Percentiles rank a stretch among this genome's conserved stretches.
Conservation (phyloP, 208 protist genomes). For the Leishmania aethiopica region DNA sequence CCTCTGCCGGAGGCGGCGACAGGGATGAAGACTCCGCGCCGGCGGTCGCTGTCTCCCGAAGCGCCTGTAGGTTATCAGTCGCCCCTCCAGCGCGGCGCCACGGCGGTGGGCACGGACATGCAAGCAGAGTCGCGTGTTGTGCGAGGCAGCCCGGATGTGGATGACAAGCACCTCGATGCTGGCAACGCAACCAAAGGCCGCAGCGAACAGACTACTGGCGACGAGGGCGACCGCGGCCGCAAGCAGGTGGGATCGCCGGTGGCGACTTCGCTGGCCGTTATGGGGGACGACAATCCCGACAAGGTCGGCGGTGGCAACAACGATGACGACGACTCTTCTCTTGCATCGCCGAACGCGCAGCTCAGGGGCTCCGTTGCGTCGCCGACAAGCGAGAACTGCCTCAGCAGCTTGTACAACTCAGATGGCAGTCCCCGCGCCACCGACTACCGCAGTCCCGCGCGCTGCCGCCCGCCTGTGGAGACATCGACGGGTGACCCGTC, state of each 20-base stretch:
- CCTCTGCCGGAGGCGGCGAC: neutral
- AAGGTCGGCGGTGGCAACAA: no score
- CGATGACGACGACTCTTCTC: neutral
- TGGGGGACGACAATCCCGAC: neutral
- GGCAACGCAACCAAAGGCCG: no score
- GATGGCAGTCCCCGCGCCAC: conserved; percentile 23
- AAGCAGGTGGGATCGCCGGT: neutral
- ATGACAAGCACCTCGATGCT: neutral
- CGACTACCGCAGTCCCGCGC: conserved; percentile 33
- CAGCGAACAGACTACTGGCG: neutral
- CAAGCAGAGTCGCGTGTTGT: no score
- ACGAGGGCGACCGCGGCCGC: neutral
- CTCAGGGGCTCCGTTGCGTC: neutral
- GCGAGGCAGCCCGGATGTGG: neutral
- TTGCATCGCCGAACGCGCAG: neutral
- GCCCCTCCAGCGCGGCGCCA: conserved; percentile 22
- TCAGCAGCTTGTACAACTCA: neutral
- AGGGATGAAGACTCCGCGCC: neutral
- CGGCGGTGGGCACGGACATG: neutral
- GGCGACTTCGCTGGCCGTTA: neutral
- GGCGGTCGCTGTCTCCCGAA: neutral
- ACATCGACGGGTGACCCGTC: conserved; percentile 14
- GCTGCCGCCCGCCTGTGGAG: conserved; percentile 10
- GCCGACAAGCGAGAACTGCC: neutral
- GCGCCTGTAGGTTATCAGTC: conserved; percentile 6